A percentile compares a stretch with the other conserved stretches of the same genome.
These are phyloP conservation scores for Microdochium trichocladiopsis DNA, from an alignment of 2,329 filamentous ascomycete genomes.

Conservation along the genomic window DNA sequence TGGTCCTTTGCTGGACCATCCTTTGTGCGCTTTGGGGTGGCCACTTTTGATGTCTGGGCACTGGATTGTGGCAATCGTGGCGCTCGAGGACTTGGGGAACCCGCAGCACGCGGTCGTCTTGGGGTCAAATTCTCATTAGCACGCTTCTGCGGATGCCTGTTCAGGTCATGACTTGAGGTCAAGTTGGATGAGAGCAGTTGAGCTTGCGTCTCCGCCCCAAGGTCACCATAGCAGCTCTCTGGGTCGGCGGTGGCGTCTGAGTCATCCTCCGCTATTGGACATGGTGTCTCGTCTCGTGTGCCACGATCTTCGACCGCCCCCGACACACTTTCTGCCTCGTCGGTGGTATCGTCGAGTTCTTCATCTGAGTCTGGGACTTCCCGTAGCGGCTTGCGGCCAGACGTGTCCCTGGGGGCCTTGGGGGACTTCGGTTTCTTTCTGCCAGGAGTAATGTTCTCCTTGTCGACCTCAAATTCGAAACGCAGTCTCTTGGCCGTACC, in stretches of 20 bases:
- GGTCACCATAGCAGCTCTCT: constrained; percentile 7
- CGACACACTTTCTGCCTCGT: constrained; percentile 9
- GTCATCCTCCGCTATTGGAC: constrained; percentile 1
- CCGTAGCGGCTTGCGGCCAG: constrained; percentile 13
- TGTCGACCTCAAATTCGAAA: constrained; percentile 20
- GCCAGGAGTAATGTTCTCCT: constrained; percentile 24
- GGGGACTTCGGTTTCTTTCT: constrained; percentile 20
- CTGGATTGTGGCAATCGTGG: neutral
- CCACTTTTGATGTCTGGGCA: constrained; percentile 1
- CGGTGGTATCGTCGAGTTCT: neutral
- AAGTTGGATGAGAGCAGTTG: constrained; percentile 8
- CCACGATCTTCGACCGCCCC: neutral
- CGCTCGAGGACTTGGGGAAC: constrained; percentile 1
- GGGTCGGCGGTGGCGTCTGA: constrained; percentile 5
- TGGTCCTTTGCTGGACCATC: neutral
- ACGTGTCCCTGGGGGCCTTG: constrained; percentile 12
- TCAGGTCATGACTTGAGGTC: neutral
- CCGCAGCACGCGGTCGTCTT: neutral
- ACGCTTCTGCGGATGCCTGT: too few relatives aligned
- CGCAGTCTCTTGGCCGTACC: constrained; percentile 16
- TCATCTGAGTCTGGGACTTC: constrained; percentile 19
- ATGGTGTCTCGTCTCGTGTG: neutral
- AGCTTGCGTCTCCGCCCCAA: constrained; percentile 15
- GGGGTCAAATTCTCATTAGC: too few relatives aligned
- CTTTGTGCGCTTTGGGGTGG: constrained; percentile 1